phyloP scores from a whole-genome alignment of 306 rosid species.

The Vicia faba region DNA sequence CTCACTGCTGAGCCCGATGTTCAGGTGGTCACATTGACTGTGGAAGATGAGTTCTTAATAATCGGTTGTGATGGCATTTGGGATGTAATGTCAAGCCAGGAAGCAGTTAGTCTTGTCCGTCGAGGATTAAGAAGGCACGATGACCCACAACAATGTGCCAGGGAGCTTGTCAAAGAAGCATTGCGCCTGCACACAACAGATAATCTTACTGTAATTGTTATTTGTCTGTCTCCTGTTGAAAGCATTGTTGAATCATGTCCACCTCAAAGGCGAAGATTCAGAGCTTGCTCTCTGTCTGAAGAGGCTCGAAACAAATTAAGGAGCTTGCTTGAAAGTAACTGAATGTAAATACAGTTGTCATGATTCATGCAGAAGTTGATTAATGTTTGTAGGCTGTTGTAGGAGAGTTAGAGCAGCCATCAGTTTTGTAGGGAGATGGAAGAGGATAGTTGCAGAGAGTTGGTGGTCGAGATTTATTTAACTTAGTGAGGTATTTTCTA shows the following conservation, averaged over 20 bases:
- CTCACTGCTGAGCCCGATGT: slow-evolving; percentile 82
- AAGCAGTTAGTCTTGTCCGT: slow-evolving; percentile 77
- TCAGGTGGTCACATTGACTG: slow-evolving; percentile 56
- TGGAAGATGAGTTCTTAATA: slow-evolving; percentile 79
- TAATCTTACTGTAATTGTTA: slow-evolving; percentile 47
- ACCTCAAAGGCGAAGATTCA: slow-evolving; percentile 55
- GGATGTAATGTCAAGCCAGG: slow-evolving; percentile 84
- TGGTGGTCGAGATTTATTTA: slow-evolving; percentile 17
- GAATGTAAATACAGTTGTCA: slow-evolving; percentile 43
- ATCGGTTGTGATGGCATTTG: slow-evolving; percentile 89
- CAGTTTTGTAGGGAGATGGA: slow-evolving; percentile 59
- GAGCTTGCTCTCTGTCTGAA: slow-evolving; percentile 55
- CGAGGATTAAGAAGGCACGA: slow-evolving; percentile 70
- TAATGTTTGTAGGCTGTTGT: slow-evolving; percentile 58
- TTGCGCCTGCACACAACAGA: slow-evolving; percentile 59
- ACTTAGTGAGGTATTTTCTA: slow-evolving; percentile 29
- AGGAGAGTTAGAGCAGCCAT: slow-evolving; percentile 50
- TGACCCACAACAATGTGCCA: slow-evolving; percentile 75
- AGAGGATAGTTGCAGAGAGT: neutral
- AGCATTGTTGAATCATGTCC: slow-evolving; percentile 46
- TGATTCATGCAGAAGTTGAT: slow-evolving; percentile 28
- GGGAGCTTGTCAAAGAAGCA: slow-evolving; percentile 76
- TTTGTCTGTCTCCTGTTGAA: slow-evolving; percentile 42
- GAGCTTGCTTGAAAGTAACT: slow-evolving; percentile 63
- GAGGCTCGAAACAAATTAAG: slow-evolving; percentile 57